These are phyloP conservation scores for Ustilago sp. DNA, from an alignment of 1,284 basidiomycete genomes.

Conservation along the genomic window DNA sequence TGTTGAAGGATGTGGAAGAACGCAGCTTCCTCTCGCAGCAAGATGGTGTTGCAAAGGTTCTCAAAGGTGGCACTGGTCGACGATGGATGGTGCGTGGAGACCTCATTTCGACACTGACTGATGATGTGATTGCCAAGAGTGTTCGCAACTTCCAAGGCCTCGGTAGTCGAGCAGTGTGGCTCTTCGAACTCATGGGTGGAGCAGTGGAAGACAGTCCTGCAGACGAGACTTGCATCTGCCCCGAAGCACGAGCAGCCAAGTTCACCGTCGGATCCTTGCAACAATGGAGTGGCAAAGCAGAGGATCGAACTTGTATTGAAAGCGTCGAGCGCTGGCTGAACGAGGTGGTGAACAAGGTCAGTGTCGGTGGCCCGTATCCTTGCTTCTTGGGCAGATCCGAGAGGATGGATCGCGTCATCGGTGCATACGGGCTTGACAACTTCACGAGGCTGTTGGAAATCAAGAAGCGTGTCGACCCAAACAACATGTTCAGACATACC, in stretches of 20 bases:
- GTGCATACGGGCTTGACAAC: slow-evolving; percentile 54
- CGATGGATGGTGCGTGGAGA: slow-evolving; percentile 61
- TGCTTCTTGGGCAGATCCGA: slow-evolving; percentile 60
- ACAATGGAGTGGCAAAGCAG: slow-evolving; percentile 86
- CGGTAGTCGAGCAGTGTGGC: slow-evolving; percentile 71
- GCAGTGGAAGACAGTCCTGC: slow-evolving; percentile 78
- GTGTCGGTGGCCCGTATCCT: slow-evolving; percentile 57
- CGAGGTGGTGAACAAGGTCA: slow-evolving; percentile 48
- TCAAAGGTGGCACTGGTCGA: slow-evolving; percentile 78
- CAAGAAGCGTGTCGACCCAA: slow-evolving; percentile 57
- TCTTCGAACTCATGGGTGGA: slow-evolving; percentile 79
- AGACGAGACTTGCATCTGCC: slow-evolving; percentile 76
- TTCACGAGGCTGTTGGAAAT: slow-evolving; percentile 49
- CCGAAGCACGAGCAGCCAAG: slow-evolving; percentile 79
- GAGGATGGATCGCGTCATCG: slow-evolving; percentile 47
- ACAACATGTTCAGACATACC: slow-evolving; percentile 55
- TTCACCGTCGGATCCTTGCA: slow-evolving; percentile 90
- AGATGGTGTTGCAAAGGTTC: slow-evolving; percentile 86
- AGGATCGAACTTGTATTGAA: slow-evolving; percentile 81
- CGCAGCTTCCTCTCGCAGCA: slow-evolving; percentile 88
- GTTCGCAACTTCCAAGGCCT: slow-evolving; percentile 82
- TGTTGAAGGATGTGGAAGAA: slow-evolving; percentile 88
- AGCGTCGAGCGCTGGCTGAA: slow-evolving; percentile 77
- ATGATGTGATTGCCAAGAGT: slow-evolving; percentile 85
- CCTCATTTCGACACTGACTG: slow-evolving; percentile 79